Evolutionary conservation across 768 basidiomycete species (phyloP).

Genomic region (Agaricus subrufescens): DNA sequence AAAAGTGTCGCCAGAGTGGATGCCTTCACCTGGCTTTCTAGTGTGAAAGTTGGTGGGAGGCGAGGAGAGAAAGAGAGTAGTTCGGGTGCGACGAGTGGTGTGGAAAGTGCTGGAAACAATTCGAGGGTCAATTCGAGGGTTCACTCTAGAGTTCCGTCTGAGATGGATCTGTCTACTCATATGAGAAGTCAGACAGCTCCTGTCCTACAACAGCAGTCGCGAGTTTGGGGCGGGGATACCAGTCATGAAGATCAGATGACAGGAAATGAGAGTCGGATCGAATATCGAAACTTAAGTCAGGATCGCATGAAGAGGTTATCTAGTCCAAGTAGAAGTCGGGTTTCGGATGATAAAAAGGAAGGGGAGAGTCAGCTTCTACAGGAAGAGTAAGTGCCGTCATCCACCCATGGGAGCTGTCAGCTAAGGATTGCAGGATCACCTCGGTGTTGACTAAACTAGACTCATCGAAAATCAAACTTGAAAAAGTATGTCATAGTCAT

Average conservation of each 20-base stretch:
- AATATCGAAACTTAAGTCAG: constrained; percentile 13
- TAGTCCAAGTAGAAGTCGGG: constrained; percentile 43
- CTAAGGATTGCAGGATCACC: constrained; percentile 51
- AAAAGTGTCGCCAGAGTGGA: constrained; percentile 54
- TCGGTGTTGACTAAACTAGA: constrained; percentile 63
- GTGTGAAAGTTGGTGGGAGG: constrained; percentile 56
- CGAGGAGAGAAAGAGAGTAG: constrained; percentile 42
- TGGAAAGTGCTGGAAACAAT: constrained; percentile 43
- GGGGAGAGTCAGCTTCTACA: constrained; percentile 47
- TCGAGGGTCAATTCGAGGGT: constrained; percentile 27
- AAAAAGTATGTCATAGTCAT: constrained; percentile 52
- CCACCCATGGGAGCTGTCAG: background rate
- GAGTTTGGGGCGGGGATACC: no score
- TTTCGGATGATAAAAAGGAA: constrained; percentile 28
- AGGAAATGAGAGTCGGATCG: no score
- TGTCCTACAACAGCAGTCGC: no score
- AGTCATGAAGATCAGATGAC: no score
- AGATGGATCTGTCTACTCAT: constrained; percentile 23
- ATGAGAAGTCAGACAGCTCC: no score
- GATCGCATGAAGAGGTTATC: constrained; percentile 27
- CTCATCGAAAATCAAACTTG: constrained; percentile 73
- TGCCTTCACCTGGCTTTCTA: constrained; percentile 66
- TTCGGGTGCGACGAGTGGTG: constrained; percentile 45
- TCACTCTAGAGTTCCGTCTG: constrained; percentile 5
- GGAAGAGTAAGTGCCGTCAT: constrained; percentile 55